Evolutionary conservation across 805 yeast species (phyloP).

Genomic region (Sungouiella blattae): DNA sequence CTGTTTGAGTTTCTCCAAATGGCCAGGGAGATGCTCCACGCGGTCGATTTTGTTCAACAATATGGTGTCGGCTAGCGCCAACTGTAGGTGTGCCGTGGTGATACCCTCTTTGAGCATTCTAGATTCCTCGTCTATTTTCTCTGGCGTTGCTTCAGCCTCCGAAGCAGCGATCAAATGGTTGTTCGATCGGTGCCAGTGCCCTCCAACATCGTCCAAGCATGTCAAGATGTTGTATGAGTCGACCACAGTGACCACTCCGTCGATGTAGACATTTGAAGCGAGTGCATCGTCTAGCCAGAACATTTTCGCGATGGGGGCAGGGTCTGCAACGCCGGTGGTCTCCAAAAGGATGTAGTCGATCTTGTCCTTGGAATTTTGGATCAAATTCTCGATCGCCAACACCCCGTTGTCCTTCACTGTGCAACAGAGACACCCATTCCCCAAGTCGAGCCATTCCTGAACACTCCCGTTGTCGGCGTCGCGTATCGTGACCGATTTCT

Average conservation of each 20-base stretch:
- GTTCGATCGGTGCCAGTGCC: slow-evolving; percentile 59
- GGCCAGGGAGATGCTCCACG: slow-evolving; percentile 16
- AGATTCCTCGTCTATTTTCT: slow-evolving; percentile 30
- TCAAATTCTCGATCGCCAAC: slow-evolving; percentile 83
- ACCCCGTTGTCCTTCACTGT: slow-evolving; percentile 95
- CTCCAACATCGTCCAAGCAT: slow-evolving; percentile 68
- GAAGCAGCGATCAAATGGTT: slow-evolving; percentile 22
- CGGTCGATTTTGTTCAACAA: slow-evolving; percentile 76
- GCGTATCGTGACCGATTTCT: slow-evolving; percentile 73
- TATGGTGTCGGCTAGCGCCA: slow-evolving; percentile 84
- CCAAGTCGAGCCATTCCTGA: slow-evolving; percentile 94
- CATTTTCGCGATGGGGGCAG: slow-evolving; percentile 95
- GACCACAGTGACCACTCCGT: slow-evolving; percentile 86
- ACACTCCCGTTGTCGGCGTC: slow-evolving; percentile 49
- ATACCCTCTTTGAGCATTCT: slow-evolving; percentile 40
- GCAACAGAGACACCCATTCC: slow-evolving; percentile 96
- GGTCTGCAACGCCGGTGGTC: slow-evolving; percentile 96
- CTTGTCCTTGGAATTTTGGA: slow-evolving; percentile 62
- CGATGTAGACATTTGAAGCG: slow-evolving; percentile 78
- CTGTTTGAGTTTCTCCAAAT: slow-evolving; percentile 27
- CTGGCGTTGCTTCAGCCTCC: slow-evolving; percentile 18
- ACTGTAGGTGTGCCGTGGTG: slow-evolving; percentile 85
- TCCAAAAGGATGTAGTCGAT: slow-evolving; percentile 92
- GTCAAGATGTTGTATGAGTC: slow-evolving; percentile 65
- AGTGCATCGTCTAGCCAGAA: slow-evolving; percentile 96